phyloP scores from a whole-genome alignment of 345 rosid species.

The Boechera divaricarpa region DNA sequence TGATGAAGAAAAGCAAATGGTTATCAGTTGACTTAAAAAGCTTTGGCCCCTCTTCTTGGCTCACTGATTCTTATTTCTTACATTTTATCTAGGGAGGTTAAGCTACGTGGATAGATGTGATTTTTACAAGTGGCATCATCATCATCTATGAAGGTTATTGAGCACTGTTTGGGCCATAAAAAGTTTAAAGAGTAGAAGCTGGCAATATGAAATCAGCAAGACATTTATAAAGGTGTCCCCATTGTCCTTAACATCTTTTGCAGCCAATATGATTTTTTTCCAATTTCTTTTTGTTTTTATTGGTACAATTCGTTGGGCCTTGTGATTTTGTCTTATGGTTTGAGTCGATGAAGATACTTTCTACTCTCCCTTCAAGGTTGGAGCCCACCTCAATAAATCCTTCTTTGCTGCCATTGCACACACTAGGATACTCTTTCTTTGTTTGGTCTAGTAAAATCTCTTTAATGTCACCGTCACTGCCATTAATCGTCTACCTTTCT shows the following conservation, averaged over 20 bases:
- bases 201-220: slow-evolving; percentile 40
- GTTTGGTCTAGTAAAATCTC: slow-evolving; percentile 42
- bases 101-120: slow-evolving; percentile 33
- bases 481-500: slow-evolving; percentile 45
- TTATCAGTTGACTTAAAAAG: slow-evolving; percentile 37
- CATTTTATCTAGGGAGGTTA: background rate
- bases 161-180: slow-evolving; percentile 39
- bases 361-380: slow-evolving; percentile 38
- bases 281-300: slow-evolving; percentile 12
- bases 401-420: slow-evolving; percentile 41
- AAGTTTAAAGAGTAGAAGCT: slow-evolving; percentile 36
- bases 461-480: slow-evolving; percentile 45
- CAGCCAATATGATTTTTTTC: slow-evolving; percentile 16
- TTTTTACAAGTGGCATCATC: slow-evolving; percentile 34
- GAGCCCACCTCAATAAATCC: slow-evolving; percentile 52
- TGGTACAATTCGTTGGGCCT: slow-evolving; percentile 33
- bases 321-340: slow-evolving; percentile 38
- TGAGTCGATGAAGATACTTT: slow-evolving; percentile 43
- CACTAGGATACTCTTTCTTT: slow-evolving; percentile 41
- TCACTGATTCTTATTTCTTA: slow-evolving; percentile 20
- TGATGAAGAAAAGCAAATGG: slow-evolving; percentile 22
- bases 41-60: slow-evolving; percentile 36
- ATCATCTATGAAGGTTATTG: slow-evolving; percentile 3
- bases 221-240: slow-evolving; percentile 41
- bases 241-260: slow-evolving; percentile 46